phyloP scores from a whole-genome alignment of 441 rosid species.

The Croton setiger region DNA sequence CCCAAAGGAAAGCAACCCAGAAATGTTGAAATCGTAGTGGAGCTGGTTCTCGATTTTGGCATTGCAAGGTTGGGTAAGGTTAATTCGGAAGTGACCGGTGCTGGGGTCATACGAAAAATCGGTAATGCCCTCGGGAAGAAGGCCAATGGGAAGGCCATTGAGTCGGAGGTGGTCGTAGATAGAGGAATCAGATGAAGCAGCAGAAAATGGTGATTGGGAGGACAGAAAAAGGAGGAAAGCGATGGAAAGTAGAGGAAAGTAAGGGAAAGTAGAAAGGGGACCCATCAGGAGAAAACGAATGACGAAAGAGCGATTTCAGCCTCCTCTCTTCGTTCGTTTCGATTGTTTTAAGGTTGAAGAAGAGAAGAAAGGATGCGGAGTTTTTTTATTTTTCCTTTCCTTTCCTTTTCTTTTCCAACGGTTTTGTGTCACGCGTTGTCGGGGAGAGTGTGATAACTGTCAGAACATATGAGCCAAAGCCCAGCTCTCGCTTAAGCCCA shows the following conservation, averaged over 20 bases:
- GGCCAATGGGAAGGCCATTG: conserved; percentile 75
- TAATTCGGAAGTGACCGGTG: conserved; percentile 63
- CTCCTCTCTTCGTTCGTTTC: conserved; percentile 8
- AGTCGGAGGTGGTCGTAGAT: conserved; percentile 57
- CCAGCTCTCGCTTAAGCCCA: neutral
- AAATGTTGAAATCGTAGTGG: conserved; percentile 70
- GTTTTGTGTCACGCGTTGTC: neutral
- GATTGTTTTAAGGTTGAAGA: conserved; percentile 7
- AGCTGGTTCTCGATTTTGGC: conserved; percentile 82
- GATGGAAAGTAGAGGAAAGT: conserved; percentile 15
- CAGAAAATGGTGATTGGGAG: neutral
- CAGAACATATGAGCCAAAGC: neutral
- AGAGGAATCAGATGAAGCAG: conserved; percentile 20
- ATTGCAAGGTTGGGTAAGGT: conserved; percentile 66
- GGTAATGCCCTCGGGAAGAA: conserved; percentile 74
- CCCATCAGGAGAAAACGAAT: conserved; percentile 8
- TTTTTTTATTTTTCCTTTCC: neutral
- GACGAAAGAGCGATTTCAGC: neutral
- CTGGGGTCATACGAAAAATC: conserved; percentile 41
- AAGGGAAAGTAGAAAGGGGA: conserved; percentile 1
- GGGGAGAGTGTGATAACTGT: neutral
- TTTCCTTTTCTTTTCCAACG: neutral
- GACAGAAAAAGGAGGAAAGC: conserved; percentile 14
- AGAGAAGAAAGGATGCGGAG: neutral
- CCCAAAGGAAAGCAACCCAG: conserved; percentile 53